A percentile compares a stretch with the other conserved stretches of the same genome.
phyloP scores from a whole-genome alignment of 192 early-diverging fungal genomes.

The Coemansia sp. region DNA sequence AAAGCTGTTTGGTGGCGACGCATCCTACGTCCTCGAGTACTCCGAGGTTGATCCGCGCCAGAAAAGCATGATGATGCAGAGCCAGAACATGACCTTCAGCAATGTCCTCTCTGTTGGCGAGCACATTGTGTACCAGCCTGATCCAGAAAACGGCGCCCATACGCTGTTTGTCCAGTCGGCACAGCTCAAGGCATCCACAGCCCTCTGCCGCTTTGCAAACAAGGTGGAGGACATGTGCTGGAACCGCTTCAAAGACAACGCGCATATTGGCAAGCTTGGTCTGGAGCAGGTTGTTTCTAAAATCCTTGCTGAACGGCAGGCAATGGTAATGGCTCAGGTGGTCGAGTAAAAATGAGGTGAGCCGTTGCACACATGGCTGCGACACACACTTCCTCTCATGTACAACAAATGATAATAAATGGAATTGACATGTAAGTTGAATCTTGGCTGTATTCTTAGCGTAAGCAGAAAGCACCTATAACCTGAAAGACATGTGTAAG shows the following conservation, averaged over 20 bases:
- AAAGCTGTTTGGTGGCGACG: slow-evolving; percentile 68
- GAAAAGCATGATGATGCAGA: slow-evolving; percentile 70
- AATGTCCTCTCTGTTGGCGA: slow-evolving; percentile 84
- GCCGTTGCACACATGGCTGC: too few relatives aligned
- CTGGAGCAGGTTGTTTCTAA: slow-evolving; percentile 74
- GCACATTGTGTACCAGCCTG: slow-evolving; percentile 72
- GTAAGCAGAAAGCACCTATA: neutral
- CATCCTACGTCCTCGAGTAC: slow-evolving; percentile 88
- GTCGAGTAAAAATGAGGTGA: slow-evolving; percentile 17
- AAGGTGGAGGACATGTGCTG: slow-evolving; percentile 85
- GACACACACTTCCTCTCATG: too few relatives aligned
- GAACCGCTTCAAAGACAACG: slow-evolving; percentile 88
- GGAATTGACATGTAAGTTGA: too few relatives aligned
- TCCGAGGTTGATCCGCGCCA: slow-evolving; percentile 80
- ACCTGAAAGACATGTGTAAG: too few relatives aligned
- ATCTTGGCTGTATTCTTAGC: neutral
- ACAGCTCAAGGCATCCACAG: slow-evolving; percentile 73
- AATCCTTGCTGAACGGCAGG: slow-evolving; percentile 51
- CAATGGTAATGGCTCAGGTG: slow-evolving; percentile 25
- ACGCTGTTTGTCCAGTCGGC: slow-evolving; percentile 85
- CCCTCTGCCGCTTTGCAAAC: slow-evolving; percentile 65
- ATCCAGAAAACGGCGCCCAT: slow-evolving; percentile 56
- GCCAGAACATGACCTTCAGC: slow-evolving; percentile 84
- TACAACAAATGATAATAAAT: too few relatives aligned
- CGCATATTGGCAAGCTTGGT: slow-evolving; percentile 76